Percentiles rank a stretch among this genome's conserved stretches.
Conservation (phyloP, 371 early-diverging fungal genomes). For the Syncephalis fuscata region DNA sequence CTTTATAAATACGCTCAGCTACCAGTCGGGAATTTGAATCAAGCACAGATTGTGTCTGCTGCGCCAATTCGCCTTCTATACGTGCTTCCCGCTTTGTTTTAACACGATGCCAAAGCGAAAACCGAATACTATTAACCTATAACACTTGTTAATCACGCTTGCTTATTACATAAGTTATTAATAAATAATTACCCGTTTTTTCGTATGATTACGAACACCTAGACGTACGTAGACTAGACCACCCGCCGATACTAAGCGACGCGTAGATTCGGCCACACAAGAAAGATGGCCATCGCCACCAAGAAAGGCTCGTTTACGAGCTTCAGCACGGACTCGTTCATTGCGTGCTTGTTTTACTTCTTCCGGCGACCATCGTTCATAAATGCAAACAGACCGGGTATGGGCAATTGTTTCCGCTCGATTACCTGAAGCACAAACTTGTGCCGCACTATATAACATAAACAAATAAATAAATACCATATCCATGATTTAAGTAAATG, state of each 20-base stretch:
- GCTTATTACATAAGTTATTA: neutral
- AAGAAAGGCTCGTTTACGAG: constrained; percentile 14
- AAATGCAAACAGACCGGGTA: constrained; percentile 11
- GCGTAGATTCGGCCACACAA: constrained; percentile 12
- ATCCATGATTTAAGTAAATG: no score
- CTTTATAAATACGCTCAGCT: neutral
- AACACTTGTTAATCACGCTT: neutral
- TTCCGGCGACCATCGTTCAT: constrained; percentile 16
- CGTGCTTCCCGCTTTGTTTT: neutral
- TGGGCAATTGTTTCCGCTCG: neutral
- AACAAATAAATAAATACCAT: neutral
- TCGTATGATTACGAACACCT: constrained; percentile 14
- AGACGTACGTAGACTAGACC: constrained; percentile 14
- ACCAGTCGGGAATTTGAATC: neutral
- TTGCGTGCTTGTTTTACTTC: constrained; percentile 11
- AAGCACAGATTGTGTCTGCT: no score
- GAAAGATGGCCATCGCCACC: constrained; percentile 15
- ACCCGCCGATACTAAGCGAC: constrained; percentile 16
- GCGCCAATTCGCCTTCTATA: neutral
- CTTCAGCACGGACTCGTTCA: constrained; percentile 13
- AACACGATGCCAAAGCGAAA: neutral
- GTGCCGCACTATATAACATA: neutral
- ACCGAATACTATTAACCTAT: constrained; percentile 1
- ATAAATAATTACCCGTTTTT: constrained; percentile 9
- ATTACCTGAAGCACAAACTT: neutral